Evolutionary conservation across 2,329 filamentous ascomycete genomes (phyloP).

Genomic region (Fusarium algeriense): DNA sequence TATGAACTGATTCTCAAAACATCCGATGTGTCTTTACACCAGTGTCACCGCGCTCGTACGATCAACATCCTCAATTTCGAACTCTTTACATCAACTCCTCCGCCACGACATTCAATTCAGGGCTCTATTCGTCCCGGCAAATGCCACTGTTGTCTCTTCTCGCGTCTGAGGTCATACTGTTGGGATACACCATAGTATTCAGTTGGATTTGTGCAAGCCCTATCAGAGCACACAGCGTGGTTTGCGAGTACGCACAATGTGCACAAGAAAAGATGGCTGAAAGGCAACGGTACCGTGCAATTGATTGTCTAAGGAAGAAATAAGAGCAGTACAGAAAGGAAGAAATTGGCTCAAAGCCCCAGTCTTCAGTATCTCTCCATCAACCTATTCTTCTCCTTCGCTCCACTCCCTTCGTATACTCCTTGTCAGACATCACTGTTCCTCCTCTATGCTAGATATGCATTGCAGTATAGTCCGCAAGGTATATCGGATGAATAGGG

Average conservation of each 20-base stretch:
- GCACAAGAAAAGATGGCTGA: conserved; percentile 16
- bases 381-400: neutral
- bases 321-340: neutral
- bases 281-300: conserved; percentile 22
- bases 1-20: conserved; percentile 1
- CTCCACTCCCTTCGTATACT: neutral
- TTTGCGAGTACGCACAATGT: neutral
- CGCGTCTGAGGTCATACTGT: neutral
- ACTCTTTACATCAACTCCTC: neutral
- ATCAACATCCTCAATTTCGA: conserved; percentile 15
- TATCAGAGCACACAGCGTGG: conserved; percentile 25
- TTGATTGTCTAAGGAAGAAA: conserved; percentile 20
- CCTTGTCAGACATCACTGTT: neutral
- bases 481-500: neutral
- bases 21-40: conserved; percentile 16
- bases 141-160: conserved; percentile 10
- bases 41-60: conserved; percentile 33
- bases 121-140: neutral
- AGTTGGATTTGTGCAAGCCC: conserved; percentile 11
- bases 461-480: neutral
- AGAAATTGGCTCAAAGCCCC: neutral
- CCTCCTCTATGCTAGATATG: neutral
- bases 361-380: neutral
- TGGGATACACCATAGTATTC: conserved; percentile 8
- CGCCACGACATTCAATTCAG: neutral